These are phyloP conservation scores for Puccinellia tenuiflora DNA, from an alignment of 176 grass and related monocot genomes.

Conservation along the genomic window DNA sequence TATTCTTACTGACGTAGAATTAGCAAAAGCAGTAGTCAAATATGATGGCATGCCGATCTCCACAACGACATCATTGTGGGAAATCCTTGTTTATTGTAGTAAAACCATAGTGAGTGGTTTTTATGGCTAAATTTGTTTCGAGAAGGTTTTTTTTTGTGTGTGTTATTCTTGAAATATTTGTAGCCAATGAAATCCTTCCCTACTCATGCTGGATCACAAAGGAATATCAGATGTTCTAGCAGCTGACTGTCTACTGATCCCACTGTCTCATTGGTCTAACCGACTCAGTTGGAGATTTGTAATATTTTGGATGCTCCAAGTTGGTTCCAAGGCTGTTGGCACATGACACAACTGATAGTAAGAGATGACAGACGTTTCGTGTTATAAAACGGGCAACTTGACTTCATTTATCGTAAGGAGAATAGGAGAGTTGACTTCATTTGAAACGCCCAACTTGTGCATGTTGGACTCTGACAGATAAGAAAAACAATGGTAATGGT, in stretches of 20 bases:
- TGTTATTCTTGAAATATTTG: slow-evolving; percentile 20
- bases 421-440: too few species aligned
- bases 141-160: not conserved
- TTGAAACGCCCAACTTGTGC: too few species aligned
- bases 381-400: too few species aligned
- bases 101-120: not conserved
- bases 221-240: slow-evolving; percentile 99
- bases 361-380: too few species aligned
- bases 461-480: too few species aligned
- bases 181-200: slow-evolving; percentile 7
- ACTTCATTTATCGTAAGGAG: too few species aligned
- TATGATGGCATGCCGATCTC: not conserved
- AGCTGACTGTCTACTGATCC: slow-evolving; percentile 78
- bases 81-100: too few species aligned
- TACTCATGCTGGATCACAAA: slow-evolving; percentile 64
- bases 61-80: not conserved
- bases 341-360: too few species aligned
- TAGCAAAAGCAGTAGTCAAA: not conserved
- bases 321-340: too few species aligned
- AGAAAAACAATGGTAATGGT: too few species aligned
- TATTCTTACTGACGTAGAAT: not conserved
- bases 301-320: too few species aligned
- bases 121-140: not conserved
- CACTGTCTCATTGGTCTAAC: slow-evolving; percentile 13
- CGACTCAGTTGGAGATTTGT: too few species aligned